Evolutionary conservation across 2,329 filamentous ascomycete genomes (phyloP), one percentile per base, ranked within the genome.

Genomic region (Lasiodiplodia gonubiensis): DNA sequence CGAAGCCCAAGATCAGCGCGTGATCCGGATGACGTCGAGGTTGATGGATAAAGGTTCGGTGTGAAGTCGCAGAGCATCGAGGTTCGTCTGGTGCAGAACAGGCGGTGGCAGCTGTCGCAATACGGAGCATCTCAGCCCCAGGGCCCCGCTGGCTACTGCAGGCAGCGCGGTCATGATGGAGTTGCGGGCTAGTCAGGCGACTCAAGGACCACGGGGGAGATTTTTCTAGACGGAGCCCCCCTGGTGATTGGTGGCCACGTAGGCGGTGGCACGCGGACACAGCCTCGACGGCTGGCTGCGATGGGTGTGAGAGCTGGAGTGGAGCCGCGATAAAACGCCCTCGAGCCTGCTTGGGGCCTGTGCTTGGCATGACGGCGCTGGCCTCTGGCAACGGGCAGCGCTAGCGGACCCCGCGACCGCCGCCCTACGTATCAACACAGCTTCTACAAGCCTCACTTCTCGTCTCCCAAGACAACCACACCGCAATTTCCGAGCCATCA

Each of bases 321-420:
- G 59, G 59, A 63, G 59, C 33, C 18, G 10, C 42, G 59, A 63
- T 63, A 63, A 63, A 63, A 46, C 42, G 49, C 46, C 42, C 42
- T 35, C 42, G 12, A n/a, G 59, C 27, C 59, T 5, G 25, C 2
- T 11, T 25, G 27, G n/a, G 59, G 16, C 25, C 59, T 35, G 59
- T 63, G 59, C 59, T 63, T 63, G 59, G 59, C 59, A 63, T 63
- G 59, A 51, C 46, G 55, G 37, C 39, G 55, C 23, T 60, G 55
- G 55, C 39, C 39, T 21, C 39, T 48, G 33, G 57, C 23, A 57
- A 30, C 25, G 42, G 18, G 25, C 33, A 14, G n/a, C 57, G 59
- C 59, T 63, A 63, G 46, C 42, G 59, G 59, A 63, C 59, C 59
- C 59, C 59, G 59, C 59, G 59, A 51, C 59, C 42, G 46, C 59